These are phyloP conservation scores for Coemansia sp. DNA, from an alignment of 192 early-diverging fungal species.

Conservation along the genomic window DNA sequence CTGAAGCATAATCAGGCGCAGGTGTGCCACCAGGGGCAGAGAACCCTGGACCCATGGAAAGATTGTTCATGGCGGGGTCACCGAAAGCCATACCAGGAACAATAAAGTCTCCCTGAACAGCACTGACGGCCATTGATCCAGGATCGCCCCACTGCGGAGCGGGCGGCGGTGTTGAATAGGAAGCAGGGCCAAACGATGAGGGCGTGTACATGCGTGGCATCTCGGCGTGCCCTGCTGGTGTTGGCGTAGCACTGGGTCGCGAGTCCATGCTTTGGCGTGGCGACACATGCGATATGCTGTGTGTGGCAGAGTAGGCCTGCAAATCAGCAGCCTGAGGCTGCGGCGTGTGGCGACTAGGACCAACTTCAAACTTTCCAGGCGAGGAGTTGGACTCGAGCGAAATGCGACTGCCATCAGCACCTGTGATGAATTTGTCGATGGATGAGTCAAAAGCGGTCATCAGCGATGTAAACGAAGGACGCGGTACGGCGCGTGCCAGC, in stretches of 20 bases:
- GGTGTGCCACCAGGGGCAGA: neutral
- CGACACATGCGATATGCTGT: conserved; percentile 14
- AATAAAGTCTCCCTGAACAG: conserved; percentile 15
- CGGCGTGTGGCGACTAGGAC: conserved; percentile 23
- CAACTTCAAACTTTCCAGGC: conserved; percentile 32
- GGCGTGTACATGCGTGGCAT: conserved; percentile 44
- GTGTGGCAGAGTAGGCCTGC: conserved; percentile 4
- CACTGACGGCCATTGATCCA: neutral
- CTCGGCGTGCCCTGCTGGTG: conserved; percentile 5
- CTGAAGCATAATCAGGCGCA: neutral
- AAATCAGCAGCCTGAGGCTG: conserved; percentile 10
- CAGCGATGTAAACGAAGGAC: conserved; percentile 50
- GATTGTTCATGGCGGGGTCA: neutral
- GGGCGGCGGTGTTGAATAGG: conserved; percentile 3
- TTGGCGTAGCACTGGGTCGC: conserved; percentile 10
- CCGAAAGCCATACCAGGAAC: conserved; percentile 12
- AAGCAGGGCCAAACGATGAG: neutral
- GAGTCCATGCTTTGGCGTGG: conserved; percentile 37
- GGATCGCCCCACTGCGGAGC: conserved; percentile 46
- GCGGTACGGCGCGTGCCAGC: conserved; percentile 55
- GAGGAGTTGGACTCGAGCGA: conserved; percentile 24
- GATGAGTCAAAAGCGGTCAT: conserved; percentile 61
- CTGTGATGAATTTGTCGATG: conserved; percentile 65
- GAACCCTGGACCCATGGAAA: neutral
- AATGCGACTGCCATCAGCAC: conserved; percentile 48